phyloP scores from a whole-genome alignment of 2,329 filamentous ascomycete genomes.

The Microcyclosporella mali region DNA sequence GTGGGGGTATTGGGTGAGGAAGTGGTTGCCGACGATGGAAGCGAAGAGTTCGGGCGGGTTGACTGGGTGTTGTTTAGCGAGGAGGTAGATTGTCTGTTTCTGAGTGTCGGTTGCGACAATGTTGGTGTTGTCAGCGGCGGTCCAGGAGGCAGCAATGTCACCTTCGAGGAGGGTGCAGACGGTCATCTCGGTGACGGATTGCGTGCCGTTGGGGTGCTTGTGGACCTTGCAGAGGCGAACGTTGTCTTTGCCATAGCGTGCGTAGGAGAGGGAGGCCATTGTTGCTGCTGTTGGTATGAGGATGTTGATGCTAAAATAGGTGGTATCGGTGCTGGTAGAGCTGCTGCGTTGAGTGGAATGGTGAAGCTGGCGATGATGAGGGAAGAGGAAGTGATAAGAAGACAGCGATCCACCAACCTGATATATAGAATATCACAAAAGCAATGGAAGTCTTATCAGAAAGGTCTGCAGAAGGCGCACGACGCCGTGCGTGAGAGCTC shows the following conservation, averaged over 20 bases:
- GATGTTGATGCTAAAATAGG: background rate
- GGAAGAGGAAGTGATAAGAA: background rate
- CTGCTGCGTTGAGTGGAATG: background rate
- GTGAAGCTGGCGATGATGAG: slow-evolving; percentile 1
- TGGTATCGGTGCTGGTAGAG: background rate
- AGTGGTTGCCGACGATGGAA: slow-evolving; percentile 77
- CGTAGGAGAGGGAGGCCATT: slow-evolving; percentile 48
- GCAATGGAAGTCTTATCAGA: background rate
- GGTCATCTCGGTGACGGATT: slow-evolving; percentile 91
- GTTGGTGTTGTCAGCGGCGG: slow-evolving; percentile 85
- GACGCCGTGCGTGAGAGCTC: background rate
- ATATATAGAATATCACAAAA: too few relatives aligned
- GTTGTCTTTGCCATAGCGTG: slow-evolving; percentile 92
- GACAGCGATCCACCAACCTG: too few relatives aligned
- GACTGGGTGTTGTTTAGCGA: slow-evolving; percentile 87
- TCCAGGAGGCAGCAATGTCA: slow-evolving; percentile 85
- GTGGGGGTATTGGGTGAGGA: slow-evolving; percentile 79
- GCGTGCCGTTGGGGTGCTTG: slow-evolving; percentile 68
- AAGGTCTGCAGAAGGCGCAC: background rate
- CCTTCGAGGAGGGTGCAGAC: slow-evolving; percentile 90
- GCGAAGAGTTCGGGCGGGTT: slow-evolving; percentile 90
- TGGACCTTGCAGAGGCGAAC: slow-evolving; percentile 95
- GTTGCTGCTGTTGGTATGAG: slow-evolving; percentile 18
- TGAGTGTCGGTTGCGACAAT: slow-evolving; percentile 96
- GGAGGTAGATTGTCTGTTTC: slow-evolving; percentile 88